Evolutionary conservation across 2,329 filamentous ascomycete species (phyloP), one percentile per base, ranked within the genome.

Genomic region (Aureobasidium melanogenum): DNA sequence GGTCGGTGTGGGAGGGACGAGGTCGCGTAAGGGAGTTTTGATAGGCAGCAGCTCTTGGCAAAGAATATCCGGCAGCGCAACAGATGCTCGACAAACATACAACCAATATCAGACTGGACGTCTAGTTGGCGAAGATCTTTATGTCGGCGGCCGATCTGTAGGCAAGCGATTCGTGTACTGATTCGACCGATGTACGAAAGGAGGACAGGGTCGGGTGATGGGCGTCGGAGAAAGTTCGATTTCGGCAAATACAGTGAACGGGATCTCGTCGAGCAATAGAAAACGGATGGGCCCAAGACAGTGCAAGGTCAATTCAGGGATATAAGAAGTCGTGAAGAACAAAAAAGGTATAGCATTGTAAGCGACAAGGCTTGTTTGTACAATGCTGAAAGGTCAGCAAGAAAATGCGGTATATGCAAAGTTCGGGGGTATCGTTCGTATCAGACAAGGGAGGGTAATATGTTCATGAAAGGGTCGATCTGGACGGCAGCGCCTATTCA

Each of bases 401-500:
- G 48, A 38, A 17, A 26, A 47, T 32, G 17, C 2, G 9, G 46
- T 7, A 28, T 34, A 58, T 44, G 32, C 28, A 58, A 46, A 38
- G 8, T 12, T 51, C 48, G 52, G 39, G 51, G 52, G 52, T 56
- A 56, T 56, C 52, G 52, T 56, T 43, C 24, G n/a, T 44, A 38
- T 24, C 28, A 56, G 44, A 39, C 50, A 39, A 24, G 15, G 1
- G 34, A 26, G 34, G 36, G 22, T 28, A 9, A 24, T 51, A 26
- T 51, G 32, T 51, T 51, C 48, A 51, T 51, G 50, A 41, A 28
- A 46, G 7, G 9, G 36, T 39, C 22, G 22, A 24, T 26, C 14
- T 32, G 34, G 15, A 19, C 14, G 14, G 39, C 12, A 30, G 15
- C n/a, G 10, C 3, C 24, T 41, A 88, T 73, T 97, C 94, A 71